Evolutionary conservation across 371 early-diverging fungal genomes (phyloP).

Genomic region (Rhizopus delemar): DNA sequence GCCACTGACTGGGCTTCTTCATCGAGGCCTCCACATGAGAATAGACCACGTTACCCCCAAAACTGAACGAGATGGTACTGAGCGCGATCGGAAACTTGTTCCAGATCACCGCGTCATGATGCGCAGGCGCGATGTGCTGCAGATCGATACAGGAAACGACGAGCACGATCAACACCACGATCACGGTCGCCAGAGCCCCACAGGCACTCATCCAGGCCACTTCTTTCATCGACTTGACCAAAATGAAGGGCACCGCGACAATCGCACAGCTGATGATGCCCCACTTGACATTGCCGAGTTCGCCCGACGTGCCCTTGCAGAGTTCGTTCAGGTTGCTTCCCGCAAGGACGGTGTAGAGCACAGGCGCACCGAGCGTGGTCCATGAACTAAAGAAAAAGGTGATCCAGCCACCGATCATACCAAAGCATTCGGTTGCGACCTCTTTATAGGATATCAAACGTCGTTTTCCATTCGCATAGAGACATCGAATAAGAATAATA

Average conservation of each 20-base stretch:
- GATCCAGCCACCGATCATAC: constrained; percentile 39
- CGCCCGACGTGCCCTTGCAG: constrained; percentile 35
- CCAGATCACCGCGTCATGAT: constrained; percentile 52
- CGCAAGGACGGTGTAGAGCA: constrained; percentile 58
- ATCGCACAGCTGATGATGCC: constrained; percentile 65
- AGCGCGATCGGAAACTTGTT: constrained; percentile 59
- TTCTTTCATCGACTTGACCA: constrained; percentile 63
- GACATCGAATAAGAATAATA: constrained; percentile 33
- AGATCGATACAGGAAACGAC: constrained; percentile 39
- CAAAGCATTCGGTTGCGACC: constrained; percentile 38
- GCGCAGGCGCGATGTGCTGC: constrained; percentile 14
- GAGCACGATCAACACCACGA: constrained; percentile 49
- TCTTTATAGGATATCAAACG: constrained; percentile 44
- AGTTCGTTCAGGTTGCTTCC: constrained; percentile 53
- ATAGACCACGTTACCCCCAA: constrained; percentile 80
- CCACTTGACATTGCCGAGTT: constrained; percentile 49
- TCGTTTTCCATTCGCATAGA: constrained; percentile 41
- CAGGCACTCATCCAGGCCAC: constrained; percentile 63
- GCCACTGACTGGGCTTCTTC: constrained; percentile 76
- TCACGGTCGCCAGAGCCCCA: constrained; percentile 55
- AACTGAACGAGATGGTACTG: constrained; percentile 74
- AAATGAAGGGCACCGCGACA: constrained; percentile 54
- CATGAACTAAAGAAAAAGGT: constrained; percentile 59
- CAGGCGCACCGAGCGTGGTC: constrained; percentile 55
- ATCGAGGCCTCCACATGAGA: constrained; percentile 87